Percentiles rank a stretch among this genome's conserved stretches.
Conservation (phyloP, 2,329 filamentous ascomycete genomes). For the Cryphonectria carpinicola region DNA sequence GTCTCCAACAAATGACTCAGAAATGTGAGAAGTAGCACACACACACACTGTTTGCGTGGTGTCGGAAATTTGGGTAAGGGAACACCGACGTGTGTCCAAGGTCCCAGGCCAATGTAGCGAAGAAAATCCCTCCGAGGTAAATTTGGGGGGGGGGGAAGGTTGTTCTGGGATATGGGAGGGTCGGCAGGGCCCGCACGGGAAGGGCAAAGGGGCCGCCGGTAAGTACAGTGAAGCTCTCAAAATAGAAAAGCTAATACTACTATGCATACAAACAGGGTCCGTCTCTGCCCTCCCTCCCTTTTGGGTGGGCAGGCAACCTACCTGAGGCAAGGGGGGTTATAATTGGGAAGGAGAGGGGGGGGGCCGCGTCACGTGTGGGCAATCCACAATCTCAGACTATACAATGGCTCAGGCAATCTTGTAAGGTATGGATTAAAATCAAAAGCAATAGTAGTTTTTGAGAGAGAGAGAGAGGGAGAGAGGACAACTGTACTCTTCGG, state of each 20-base stretch:
- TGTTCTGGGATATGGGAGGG: background rate
- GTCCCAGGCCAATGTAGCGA: background rate
- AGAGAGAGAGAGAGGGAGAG: background rate
- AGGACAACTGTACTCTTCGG: background rate
- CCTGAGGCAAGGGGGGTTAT: slow-evolving; percentile 10
- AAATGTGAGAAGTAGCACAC: background rate
- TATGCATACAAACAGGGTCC: background rate
- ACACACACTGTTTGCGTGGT: background rate
- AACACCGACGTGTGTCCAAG: background rate
- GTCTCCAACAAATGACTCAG: background rate
- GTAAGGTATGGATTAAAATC: background rate
- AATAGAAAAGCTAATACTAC: slow-evolving; percentile 3
- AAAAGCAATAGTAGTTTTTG: background rate
- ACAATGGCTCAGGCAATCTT: background rate
- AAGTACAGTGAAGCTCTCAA: background rate
- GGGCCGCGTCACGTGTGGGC: slow-evolving; percentile 12
- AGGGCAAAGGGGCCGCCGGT: background rate
- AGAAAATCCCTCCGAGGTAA: background rate
- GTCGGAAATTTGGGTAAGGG: background rate
- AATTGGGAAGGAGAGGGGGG: background rate
- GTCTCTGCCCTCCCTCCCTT: background rate
- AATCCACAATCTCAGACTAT: background rate
- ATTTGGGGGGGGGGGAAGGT: background rate
- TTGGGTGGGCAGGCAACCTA: background rate
- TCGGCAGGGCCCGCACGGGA: slow-evolving; percentile 16